Evolutionary conservation across 1,284 basidiomycete species (phyloP).

Genomic region (Takashimella koratensis): DNA sequence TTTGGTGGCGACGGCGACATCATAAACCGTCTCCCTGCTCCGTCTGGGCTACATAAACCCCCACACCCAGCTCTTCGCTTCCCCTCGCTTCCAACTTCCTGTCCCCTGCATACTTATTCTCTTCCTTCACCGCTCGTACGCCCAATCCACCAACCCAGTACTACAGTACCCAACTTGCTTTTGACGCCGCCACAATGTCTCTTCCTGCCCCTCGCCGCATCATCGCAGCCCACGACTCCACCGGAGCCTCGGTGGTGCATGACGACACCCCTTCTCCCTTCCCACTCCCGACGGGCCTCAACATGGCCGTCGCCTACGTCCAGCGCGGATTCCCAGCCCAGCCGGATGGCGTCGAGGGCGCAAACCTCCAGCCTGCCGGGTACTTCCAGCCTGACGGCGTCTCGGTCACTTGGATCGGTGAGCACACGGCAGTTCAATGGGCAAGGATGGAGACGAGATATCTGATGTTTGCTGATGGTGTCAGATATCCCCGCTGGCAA

Average conservation of each 20-base stretch:
- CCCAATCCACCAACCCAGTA: too few species aligned
- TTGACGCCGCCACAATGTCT: too few species aligned
- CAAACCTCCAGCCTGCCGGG: constrained; percentile 10
- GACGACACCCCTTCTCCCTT: constrained; percentile 7
- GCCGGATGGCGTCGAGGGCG: constrained; percentile 1
- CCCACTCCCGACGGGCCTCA: background rate
- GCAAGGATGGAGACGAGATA: background rate
- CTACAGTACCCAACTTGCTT: too few species aligned
- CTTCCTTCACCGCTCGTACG: too few species aligned
- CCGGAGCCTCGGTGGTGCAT: constrained; percentile 6
- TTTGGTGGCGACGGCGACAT: too few species aligned
- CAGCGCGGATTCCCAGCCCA: constrained; percentile 10
- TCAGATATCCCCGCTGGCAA: constrained; percentile 1
- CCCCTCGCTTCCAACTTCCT: too few species aligned
- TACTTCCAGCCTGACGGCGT: constrained; percentile 10
- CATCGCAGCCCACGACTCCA: constrained; percentile 5
- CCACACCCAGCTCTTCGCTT: too few species aligned
- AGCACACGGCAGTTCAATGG: constrained; percentile 1
- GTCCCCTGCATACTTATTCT: too few species aligned
- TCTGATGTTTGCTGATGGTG: background rate
- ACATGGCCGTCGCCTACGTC: constrained; percentile 8
- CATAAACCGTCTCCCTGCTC: too few species aligned
- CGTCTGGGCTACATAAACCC: too few species aligned
- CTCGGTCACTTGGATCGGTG: constrained; percentile 13
- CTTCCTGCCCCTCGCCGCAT: constrained; percentile 14